Percentiles rank a stretch among this genome's conserved stretches.
Conservation (phyloP, 139 green algal genomes). For the Chloropicon primus region DNA sequence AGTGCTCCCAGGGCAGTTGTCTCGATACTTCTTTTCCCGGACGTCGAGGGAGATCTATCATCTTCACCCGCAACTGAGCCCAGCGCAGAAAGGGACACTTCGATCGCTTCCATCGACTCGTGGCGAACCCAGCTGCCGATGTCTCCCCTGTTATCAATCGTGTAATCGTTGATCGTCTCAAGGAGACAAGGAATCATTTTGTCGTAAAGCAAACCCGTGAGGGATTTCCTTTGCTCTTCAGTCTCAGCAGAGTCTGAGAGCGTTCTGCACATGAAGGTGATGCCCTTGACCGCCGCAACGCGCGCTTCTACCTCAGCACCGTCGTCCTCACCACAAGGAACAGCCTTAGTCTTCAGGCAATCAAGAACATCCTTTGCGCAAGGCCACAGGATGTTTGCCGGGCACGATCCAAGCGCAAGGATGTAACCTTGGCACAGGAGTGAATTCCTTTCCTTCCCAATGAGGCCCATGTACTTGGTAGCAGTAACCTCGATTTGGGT, state of each 20-base stretch:
- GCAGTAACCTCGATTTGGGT: not conserved
- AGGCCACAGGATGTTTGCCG: not conserved
- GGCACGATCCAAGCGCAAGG: not conserved
- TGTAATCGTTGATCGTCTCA: slow-evolving; percentile 70
- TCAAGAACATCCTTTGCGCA: not conserved
- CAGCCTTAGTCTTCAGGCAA: not conserved
- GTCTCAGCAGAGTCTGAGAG: not conserved
- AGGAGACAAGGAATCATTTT: slow-evolving; percentile 29
- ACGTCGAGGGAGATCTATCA: not conserved
- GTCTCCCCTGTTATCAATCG: slow-evolving; percentile 82
- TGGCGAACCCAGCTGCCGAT: slow-evolving; percentile 88
- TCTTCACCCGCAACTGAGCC: slow-evolving; percentile 5
- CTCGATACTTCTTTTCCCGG: not conserved
- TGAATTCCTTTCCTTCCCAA: not conserved
- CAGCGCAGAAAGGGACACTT: slow-evolving; percentile 18
- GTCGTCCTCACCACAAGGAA: not conserved
- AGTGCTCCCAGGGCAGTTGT: slow-evolving; percentile 23
- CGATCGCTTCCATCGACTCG: slow-evolving; percentile 53
- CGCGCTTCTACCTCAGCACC: not conserved
- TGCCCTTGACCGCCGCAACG: not conserved
- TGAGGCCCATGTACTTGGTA: not conserved
- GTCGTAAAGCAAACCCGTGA: not conserved
- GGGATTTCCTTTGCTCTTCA: not conserved
- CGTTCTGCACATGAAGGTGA: not conserved
- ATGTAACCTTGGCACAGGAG: not conserved